Conservation (phyloP, 257 asterid genomes). For the Solanum bulbocastanum region DNA sequence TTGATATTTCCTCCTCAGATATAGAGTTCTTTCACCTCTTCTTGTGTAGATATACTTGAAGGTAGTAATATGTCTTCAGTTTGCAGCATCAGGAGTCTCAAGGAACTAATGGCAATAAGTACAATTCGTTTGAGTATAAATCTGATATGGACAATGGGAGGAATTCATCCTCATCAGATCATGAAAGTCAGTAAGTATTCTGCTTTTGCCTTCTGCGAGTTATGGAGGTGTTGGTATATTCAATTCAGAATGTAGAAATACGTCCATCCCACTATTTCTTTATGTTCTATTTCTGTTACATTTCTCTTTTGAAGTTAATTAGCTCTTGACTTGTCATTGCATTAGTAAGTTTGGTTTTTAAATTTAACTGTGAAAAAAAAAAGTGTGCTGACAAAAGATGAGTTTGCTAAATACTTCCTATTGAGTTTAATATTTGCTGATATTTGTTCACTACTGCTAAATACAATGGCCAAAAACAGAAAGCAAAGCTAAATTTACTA, state of each 20-base stretch:
- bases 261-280: not conserved
- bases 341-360: not conserved
- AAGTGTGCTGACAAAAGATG: not conserved
- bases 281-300: not conserved
- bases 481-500: not conserved
- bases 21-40: not conserved
- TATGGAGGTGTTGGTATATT: not conserved
- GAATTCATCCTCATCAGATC: conserved; percentile 79
- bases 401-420: not conserved
- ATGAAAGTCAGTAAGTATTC: conserved; percentile 84
- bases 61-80: conserved; percentile 14
- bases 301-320: not conserved
- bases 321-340: not conserved
- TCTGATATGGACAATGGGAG: conserved; percentile 53
- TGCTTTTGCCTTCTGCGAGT: not conserved
- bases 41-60: not conserved
- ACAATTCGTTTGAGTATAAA: conserved; percentile 68
- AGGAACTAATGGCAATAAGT: conserved; percentile 50
- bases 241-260: not conserved
- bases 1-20: not conserved
- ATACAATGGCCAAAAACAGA: not conserved
- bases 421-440: not conserved
- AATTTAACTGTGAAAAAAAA: not conserved
- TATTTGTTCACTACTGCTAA: not conserved
- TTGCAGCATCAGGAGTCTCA: conserved; percentile 79